Base-by-base conservation (phyloP, 192 early-diverging fungal genomes). In the Jimgerdemannia flammicorona region DNA sequence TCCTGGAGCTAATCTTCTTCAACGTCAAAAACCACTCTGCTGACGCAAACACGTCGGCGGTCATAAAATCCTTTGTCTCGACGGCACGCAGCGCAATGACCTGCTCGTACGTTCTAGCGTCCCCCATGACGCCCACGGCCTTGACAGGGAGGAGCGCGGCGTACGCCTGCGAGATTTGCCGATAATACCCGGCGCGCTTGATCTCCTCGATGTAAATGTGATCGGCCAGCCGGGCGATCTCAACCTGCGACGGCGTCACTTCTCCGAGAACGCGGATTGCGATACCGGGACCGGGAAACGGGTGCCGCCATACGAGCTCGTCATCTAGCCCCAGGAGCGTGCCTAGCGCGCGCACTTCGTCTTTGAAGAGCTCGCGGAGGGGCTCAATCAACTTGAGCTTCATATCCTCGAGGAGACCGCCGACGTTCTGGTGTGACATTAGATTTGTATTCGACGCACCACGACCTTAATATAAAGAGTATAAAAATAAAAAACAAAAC, bases 131-230 rank as follows among this genome's bases (percentile, higher is more conserved):
- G 69, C 98, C 98, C 41, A 99, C 98, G 65, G 96, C 94, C 81
- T 94, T 93, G 59, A 99, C 91, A 9, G 96, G 96, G 66, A 99
- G 84, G 40, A 99, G 85, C 14, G 96, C 96, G 73, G 96, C 96
- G 82, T 98, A 99, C 10, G 98, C 98, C 88, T 99, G 98, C 43
- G 96, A 93, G 77, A 98, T 99, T 82, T 97, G 91, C 76, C 95
- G 91, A 87, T 99, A 99, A 43, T 96, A 90, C 3, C 96, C 97
- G 44, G 95, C 95, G 84, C 95, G 94, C 88, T 97, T 97, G 85
- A 99, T 99, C 83, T 99, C 98, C 77, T 97, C 95, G 85, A 99
- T 99, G 86, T 96, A 98, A 77, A 99, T 99, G 78, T 95, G 85
- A 87, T 99, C 98, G 59, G 98, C 98, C 65, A 91, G 87, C 49